Evolutionary conservation across 2,329 filamentous ascomycete species (phyloP), one percentile per base, ranked within the genome.

Genomic region (Zymoseptoria tritici): DNA sequence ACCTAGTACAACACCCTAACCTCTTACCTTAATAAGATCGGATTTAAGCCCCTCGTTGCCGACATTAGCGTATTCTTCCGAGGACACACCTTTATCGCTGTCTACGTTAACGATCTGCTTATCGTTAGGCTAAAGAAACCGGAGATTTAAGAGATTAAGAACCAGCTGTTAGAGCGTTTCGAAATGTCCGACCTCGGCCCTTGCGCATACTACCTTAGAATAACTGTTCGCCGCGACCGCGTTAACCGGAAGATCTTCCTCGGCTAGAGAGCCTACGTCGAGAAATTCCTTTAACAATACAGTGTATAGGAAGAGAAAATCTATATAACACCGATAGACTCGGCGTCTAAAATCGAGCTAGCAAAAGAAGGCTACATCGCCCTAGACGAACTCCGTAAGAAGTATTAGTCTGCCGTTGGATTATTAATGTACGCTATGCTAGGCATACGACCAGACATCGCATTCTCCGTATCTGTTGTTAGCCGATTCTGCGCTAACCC

Each of bases 151-250:
- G 19, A 22, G n/a, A 22, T 59, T 24, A 63, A 61, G 29, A 26
- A 16, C 11, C 1, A 21, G 13, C 51, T 63, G 19, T n/a, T 19
- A 4, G 9, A 22, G 50, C 24, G 53, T 9, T 61, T 63, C 24
- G 29, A 63, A 21, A 63, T 63, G 36, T 59, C 46, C 2, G 54
- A 63, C 36, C 59, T 63, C 1, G 50, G 59, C 1, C 6, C 9
- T n/a, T 61, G 26, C 29, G 51, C 7, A 21, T 61, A 59, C 57
- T 63, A 56, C 22, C 59, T 73, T 0, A 66, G 70, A 2, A 66
- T 74, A 21, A n/a, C 52, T 20, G 63, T 73, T 20, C 42, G 56
- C 4, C 21, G 62, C 13, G 61, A 71, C n/a, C 22, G 56, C 1
- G 13, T 49, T 8, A 59, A 56, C 19, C 56, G 57, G 8, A 50